Conservation (phyloP, 2,329 filamentous ascomycete species). For the Nigrospora osmanthi region DNA sequence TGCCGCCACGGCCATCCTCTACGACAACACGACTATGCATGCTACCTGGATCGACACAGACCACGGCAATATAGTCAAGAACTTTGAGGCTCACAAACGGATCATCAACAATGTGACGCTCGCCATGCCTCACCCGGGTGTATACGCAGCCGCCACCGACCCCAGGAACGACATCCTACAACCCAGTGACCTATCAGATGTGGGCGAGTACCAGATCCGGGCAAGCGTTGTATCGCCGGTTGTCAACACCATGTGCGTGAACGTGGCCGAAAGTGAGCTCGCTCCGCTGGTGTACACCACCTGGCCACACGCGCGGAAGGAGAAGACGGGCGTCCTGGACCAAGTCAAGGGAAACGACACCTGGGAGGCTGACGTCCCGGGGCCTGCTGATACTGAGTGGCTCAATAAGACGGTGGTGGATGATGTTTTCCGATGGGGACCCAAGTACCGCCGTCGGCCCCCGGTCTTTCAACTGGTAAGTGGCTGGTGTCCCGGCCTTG, state of each 20-base stretch:
- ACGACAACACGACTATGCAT: constrained; percentile 65
- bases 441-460: constrained; percentile 38
- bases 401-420: constrained; percentile 56
- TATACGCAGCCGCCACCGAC: constrained; percentile 57
- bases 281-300: constrained; percentile 54
- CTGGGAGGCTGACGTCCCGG: constrained; percentile 32
- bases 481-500: constrained; percentile 22
- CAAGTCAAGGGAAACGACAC: constrained; percentile 23
- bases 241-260: constrained; percentile 67
- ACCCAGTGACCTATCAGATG: constrained; percentile 53
- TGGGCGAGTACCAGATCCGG: constrained; percentile 60
- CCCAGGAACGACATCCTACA: constrained; percentile 60
- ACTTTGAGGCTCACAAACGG: constrained; percentile 40
- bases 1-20: constrained; percentile 52
- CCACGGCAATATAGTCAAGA: constrained; percentile 41
- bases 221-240: constrained; percentile 65
- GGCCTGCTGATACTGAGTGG: constrained; percentile 24
- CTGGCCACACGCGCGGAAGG: constrained; percentile 42
- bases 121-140: constrained; percentile 65
- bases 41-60: constrained; percentile 60
- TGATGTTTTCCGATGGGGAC: constrained; percentile 62
- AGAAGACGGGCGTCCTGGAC: constrained; percentile 21
- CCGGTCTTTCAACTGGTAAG: constrained; percentile 42
- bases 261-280: constrained; percentile 52
- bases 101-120: constrained; percentile 70